Conservation (phyloP, 352 stramenopile species). For the Phytophthora brassicae region DNA sequence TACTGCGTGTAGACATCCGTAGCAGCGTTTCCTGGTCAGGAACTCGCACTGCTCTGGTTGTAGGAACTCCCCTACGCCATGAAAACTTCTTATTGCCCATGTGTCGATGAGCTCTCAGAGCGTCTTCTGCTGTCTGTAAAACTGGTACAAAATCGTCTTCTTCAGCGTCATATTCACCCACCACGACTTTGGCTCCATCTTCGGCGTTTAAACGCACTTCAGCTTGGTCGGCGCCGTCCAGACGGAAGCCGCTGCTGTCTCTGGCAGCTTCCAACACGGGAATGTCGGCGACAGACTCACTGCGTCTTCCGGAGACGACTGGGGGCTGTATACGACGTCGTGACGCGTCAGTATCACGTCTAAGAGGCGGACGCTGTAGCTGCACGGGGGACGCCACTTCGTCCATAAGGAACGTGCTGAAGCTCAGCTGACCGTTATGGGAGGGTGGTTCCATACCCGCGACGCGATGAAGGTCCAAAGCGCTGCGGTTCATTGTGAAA, state of each 20-base stretch:
- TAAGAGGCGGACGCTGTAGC: slow-evolving; percentile 9
- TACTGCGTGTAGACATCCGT: slow-evolving; percentile 47
- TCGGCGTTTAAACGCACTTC: neutral
- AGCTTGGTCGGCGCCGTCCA: slow-evolving; percentile 26
- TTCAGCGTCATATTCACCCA: slow-evolving; percentile 40
- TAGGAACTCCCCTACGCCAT: slow-evolving; percentile 35
- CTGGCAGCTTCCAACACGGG: slow-evolving; percentile 59
- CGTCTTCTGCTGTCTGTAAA: slow-evolving; percentile 69
- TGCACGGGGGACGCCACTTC: slow-evolving; percentile 38
- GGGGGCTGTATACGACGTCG: too few relatives aligned
- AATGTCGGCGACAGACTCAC: slow-evolving; percentile 56
- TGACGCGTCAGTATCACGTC: slow-evolving; percentile 12
- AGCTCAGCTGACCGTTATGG: slow-evolving; percentile 32
- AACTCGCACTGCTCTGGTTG: slow-evolving; percentile 27
- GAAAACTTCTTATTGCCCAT: slow-evolving; percentile 56
- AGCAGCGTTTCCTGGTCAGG: slow-evolving; percentile 51
- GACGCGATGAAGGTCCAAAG: slow-evolving; percentile 18
- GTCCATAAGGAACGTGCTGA: slow-evolving; percentile 67
- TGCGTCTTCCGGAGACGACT: slow-evolving; percentile 3
- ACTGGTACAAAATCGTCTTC: slow-evolving; percentile 68
- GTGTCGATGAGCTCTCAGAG: slow-evolving; percentile 32
- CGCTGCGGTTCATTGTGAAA: slow-evolving; percentile 25
- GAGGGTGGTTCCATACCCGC: too few relatives aligned
- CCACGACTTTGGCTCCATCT: slow-evolving; percentile 34
- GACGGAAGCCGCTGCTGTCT: slow-evolving; percentile 45